Conservation (phyloP, 139 green algal genomes). For the Auxenochlorella protothecoides region DNA sequence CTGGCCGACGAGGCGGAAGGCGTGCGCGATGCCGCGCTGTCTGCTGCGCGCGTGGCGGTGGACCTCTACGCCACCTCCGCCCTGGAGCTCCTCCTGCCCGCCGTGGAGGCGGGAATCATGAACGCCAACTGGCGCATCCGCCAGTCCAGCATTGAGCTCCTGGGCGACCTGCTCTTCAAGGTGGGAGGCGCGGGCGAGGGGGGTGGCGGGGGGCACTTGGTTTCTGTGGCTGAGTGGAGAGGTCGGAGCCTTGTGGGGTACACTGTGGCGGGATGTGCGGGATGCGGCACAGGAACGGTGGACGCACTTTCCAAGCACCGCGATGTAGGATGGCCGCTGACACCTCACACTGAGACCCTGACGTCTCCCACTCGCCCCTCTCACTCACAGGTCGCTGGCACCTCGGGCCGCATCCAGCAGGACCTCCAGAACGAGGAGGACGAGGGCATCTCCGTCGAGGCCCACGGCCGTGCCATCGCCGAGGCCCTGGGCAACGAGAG, state of each 20-base stretch:
- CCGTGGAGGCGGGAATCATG: constrained; percentile 80
- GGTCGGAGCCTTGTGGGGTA: not conserved
- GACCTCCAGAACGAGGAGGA: constrained; percentile 82
- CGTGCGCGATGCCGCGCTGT: constrained; percentile 81
- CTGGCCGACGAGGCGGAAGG: constrained; percentile 88
- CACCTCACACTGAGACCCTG: no score
- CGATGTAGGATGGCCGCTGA: no score
- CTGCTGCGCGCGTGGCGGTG: constrained; percentile 64
- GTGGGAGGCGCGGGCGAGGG: constrained; percentile 16
- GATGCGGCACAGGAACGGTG: no score
- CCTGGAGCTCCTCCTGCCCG: constrained; percentile 83
- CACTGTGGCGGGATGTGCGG: no score
- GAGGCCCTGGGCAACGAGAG: constrained; percentile 54
- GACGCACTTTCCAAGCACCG: no score
- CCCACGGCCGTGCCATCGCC: constrained; percentile 70
- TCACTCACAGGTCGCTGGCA: constrained; percentile 62
- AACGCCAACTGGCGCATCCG: constrained; percentile 90
- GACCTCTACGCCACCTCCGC: constrained; percentile 64
- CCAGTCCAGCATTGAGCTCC: constrained; percentile 84
- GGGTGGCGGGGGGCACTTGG: not conserved
- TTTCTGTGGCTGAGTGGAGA: not conserved
- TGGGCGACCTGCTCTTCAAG: constrained; percentile 96
- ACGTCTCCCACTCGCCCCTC: no score
- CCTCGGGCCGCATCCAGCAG: constrained; percentile 72
- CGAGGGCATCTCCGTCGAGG: constrained; percentile 79